Evolutionary conservation across 2,329 filamentous ascomycete genomes (phyloP), one percentile per base, ranked within the genome.

Genomic region (Colletotrichum orchidophilum): DNA sequence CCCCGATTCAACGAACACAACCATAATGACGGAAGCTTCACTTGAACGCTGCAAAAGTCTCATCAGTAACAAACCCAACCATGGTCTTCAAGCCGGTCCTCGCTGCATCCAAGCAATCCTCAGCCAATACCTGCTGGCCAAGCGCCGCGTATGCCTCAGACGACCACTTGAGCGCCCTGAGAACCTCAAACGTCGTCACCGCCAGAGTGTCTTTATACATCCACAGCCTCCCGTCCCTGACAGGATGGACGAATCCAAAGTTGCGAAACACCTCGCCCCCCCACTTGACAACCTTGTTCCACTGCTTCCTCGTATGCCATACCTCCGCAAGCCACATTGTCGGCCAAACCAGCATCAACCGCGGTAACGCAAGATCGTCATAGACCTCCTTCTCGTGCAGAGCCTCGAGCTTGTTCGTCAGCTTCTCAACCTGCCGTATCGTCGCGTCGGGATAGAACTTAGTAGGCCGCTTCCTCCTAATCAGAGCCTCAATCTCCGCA

Each of bases 281-380:
- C 67, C 78, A 79, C 68, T 73, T 75, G 33, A 78, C 62, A n/a
- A 78, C 79, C 73, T 80, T 81, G 21, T 63, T 71, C 66, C 80
- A 78, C 67, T 80, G 78, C 72, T 76, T 78, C 12, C 78, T 75
- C 21, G 77, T 76, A 18, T 75, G 73, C 66, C 80, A 77, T 39
- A 78, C 80, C 57, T 77, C 76, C 8, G 80, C 66, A 1, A 82
- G 76, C 80, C 80, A 82, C 75, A 82, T 79, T 50, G 73, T 77
- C 26, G 80, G 79, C 71, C 79, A 81, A 2, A 82, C 76, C 33
- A 83, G 76, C 66, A 77, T 78, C 66, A 82, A 72, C 39, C 78
- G 74, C 7, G 81, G 80, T 26, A 81, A 33, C 2, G 31, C 49
- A n/a, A 80, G 35, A 2, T 46, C 55, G 0, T 73, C 76, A 70